These are phyloP conservation scores for Xylariaceae sp. DNA, from an alignment of 2,329 filamentous ascomycete genomes.

Conservation along the genomic window DNA sequence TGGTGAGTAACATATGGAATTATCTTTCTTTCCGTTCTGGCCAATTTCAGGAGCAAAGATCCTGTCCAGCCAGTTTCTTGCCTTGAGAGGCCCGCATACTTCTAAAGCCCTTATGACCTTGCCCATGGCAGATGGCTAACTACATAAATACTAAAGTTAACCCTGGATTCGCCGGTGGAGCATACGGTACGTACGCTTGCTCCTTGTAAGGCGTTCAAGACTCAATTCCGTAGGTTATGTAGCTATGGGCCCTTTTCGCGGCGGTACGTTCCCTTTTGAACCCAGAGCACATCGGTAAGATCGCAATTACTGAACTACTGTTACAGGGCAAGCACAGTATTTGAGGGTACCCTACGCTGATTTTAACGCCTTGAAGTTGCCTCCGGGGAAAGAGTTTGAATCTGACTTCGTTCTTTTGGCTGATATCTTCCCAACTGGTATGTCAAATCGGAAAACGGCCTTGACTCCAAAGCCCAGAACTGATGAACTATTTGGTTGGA, in stretches of 20 bases:
- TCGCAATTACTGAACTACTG: no score
- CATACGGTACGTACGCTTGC: background rate
- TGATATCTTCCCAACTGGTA: slow-evolving; percentile 17
- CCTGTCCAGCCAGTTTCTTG: no score
- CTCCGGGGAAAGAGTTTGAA: slow-evolving; percentile 13
- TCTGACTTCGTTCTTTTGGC: slow-evolving; percentile 13
- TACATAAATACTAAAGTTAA: no score
- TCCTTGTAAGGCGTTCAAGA: background rate
- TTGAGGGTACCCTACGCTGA: slow-evolving; percentile 14
- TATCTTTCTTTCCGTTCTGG: no score
- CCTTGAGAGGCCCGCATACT: no score
- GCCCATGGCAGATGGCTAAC: no score
- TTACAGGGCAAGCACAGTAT: slow-evolving; percentile 11
- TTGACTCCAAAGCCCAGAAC: no score
- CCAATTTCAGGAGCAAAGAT: no score
- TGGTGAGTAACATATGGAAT: no score
- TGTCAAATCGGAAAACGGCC: no score
- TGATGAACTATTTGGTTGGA: background rate
- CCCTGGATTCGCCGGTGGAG: slow-evolving; percentile 15
- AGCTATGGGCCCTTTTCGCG: slow-evolving; percentile 14
- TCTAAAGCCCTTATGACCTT: no score
- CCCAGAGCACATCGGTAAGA: no score
- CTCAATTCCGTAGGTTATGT: slow-evolving; percentile 7
- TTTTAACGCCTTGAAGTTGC: slow-evolving; percentile 17
- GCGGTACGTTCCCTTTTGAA: background rate